phyloP scores from a whole-genome alignment of 805 yeast species.

The Yamadazyma sp. region DNA sequence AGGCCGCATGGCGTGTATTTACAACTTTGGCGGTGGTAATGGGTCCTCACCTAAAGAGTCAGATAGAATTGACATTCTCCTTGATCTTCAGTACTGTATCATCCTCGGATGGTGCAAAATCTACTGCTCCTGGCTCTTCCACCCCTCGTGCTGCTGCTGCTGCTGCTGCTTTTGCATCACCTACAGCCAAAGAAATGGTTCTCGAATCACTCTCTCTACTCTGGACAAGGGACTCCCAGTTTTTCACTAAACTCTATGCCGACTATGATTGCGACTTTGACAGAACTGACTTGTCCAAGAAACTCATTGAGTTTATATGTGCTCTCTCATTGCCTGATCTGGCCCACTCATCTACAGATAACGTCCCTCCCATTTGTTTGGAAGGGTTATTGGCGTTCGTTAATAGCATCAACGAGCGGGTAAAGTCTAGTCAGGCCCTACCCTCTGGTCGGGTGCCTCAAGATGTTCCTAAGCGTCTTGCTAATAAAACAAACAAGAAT shows the following conservation, averaged over 20 bases:
- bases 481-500: constrained; percentile 58
- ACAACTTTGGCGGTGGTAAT: constrained; percentile 68
- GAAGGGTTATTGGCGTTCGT: constrained; percentile 81
- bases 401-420: constrained; percentile 56
- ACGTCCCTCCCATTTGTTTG: constrained; percentile 89
- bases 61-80: constrained; percentile 70
- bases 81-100: constrained; percentile 54
- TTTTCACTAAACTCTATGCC: constrained; percentile 74
- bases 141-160: constrained; percentile 18
- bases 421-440: constrained; percentile 24
- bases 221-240: constrained; percentile 77
- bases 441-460: constrained; percentile 10
- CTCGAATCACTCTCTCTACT: constrained; percentile 80
- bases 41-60: constrained; percentile 67
- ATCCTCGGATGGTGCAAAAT: constrained; percentile 8
- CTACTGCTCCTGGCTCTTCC: neutral
- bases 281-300: constrained; percentile 70
- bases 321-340: constrained; percentile 83
- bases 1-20: constrained; percentile 73
- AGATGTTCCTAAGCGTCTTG: constrained; percentile 32
- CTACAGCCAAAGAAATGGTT: constrained; percentile 61
- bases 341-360: constrained; percentile 73
- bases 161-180: constrained; percentile 7
- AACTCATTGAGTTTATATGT: constrained; percentile 68
- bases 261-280: constrained; percentile 91